Conservation (phyloP, 768 basidiomycete genomes). For the Amanita thiersii region DNA sequence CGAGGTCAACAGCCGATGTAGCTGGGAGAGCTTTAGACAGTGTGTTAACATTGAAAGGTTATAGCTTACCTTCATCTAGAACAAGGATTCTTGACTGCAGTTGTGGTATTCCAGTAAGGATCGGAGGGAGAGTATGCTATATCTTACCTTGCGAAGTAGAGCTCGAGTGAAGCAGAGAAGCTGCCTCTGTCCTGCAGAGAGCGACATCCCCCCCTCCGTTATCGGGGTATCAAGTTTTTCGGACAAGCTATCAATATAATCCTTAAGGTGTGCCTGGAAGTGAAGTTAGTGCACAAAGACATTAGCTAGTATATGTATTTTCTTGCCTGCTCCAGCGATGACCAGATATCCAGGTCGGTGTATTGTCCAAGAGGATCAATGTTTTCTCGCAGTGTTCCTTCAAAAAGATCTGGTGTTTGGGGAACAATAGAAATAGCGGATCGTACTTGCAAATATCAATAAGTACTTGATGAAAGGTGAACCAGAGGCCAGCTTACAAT, state of each 20-base stretch:
- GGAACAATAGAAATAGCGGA: slow-evolving; percentile 82
- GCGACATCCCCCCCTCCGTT: slow-evolving; percentile 71
- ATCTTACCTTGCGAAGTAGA: slow-evolving; percentile 62
- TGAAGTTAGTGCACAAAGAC: neutral
- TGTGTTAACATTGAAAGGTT: neutral
- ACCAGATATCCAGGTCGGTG: slow-evolving; percentile 81
- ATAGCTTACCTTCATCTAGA: slow-evolving; percentile 72
- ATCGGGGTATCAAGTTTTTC: slow-evolving; percentile 68
- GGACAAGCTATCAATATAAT: slow-evolving; percentile 56
- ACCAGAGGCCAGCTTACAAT: slow-evolving; percentile 34
- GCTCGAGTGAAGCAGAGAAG: slow-evolving; percentile 86
- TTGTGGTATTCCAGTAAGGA: neutral
- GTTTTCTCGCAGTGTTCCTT: slow-evolving; percentile 75
- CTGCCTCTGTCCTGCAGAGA: slow-evolving; percentile 83
- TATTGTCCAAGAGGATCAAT: slow-evolving; percentile 79
- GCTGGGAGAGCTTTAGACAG: slow-evolving; percentile 31
- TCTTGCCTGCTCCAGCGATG: slow-evolving; percentile 61
- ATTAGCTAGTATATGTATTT: neutral
- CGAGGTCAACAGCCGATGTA: slow-evolving; percentile 84
- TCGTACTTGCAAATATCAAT: slow-evolving; percentile 39
- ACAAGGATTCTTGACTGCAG: slow-evolving; percentile 75
- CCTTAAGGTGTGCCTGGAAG: slow-evolving; percentile 53
- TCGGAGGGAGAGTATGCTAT: neutral
- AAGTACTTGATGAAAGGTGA: neutral
- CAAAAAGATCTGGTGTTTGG: slow-evolving; percentile 65